phyloP scores from a whole-genome alignment of 1,284 basidiomycete genomes.

The Neotropicomus parvogracilis region DNA sequence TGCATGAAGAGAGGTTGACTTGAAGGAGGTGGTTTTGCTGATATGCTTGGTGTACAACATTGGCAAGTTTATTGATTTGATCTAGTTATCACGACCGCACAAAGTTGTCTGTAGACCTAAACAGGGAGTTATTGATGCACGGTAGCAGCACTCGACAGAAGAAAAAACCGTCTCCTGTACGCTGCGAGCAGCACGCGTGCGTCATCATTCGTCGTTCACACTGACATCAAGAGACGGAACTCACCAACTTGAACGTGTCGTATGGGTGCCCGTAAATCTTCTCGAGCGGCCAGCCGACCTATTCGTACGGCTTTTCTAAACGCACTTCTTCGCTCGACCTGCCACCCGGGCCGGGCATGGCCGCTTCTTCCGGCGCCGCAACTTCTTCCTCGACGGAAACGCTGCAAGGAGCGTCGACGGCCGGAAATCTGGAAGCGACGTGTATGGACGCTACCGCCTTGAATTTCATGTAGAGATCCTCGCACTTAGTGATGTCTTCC shows the following conservation, averaged over 20 bases:
- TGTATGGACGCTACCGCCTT: conserved; percentile 94
- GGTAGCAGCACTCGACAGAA: conserved; percentile 64
- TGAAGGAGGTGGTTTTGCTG: too few relatives aligned
- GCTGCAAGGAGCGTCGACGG: conserved; percentile 37
- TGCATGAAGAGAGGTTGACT: too few relatives aligned
- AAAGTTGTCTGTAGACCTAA: too few relatives aligned
- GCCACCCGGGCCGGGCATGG: too few relatives aligned
- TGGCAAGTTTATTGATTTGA: too few relatives aligned
- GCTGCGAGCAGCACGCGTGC: conserved; percentile 49
- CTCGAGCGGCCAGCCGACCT: conserved; percentile 91
- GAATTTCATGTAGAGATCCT: conserved; percentile 97
- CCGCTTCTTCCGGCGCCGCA: conserved; percentile 32
- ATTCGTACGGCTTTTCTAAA: conserved; percentile 84
- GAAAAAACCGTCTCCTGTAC: conserved; percentile 87
- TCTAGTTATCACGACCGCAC: too few relatives aligned
- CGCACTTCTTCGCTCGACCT: conserved; percentile 67
- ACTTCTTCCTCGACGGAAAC: conserved; percentile 18
- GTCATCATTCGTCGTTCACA: neutral
- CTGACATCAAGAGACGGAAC: conserved; percentile 31
- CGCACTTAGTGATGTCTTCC: conserved; percentile 98
- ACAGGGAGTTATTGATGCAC: too few relatives aligned
- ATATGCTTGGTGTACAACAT: too few relatives aligned
- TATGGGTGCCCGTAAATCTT: conserved; percentile 94
- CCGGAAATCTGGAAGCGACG: conserved; percentile 83
- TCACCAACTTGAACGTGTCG: conserved; percentile 95